Evolutionary conservation across 768 basidiomycete genomes (phyloP).

Genomic region (Termitomyces sp.): DNA sequence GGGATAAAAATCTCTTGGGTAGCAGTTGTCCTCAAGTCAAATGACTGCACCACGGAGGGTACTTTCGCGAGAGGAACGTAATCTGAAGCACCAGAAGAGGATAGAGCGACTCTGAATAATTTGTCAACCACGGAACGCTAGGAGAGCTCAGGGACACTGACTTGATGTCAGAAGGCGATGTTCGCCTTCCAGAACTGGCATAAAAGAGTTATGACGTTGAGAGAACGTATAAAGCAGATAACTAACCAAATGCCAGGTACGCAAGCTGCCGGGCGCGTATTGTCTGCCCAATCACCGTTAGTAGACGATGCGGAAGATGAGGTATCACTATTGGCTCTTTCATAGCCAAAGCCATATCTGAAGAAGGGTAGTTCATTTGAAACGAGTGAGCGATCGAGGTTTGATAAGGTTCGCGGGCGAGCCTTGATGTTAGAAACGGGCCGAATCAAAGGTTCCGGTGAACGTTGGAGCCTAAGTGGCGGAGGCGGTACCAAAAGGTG

Average conservation of each 20-base stretch:
- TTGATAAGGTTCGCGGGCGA: not conserved
- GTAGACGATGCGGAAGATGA: slow-evolving; percentile 6
- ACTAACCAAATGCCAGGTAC: slow-evolving; percentile 7
- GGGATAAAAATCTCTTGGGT: not conserved
- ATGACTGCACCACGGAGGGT: not conserved
- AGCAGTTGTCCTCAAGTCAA: not conserved
- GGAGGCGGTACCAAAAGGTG: not conserved
- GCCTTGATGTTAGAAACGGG: not conserved
- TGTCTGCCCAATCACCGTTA: not conserved
- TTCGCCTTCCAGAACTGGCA: not conserved
- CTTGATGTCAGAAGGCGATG: not conserved
- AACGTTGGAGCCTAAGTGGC: not conserved
- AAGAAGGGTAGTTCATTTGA: not conserved
- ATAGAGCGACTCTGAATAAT: not conserved
- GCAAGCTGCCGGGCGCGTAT: not conserved
- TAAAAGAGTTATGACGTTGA: not conserved
- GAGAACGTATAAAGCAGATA: not conserved
- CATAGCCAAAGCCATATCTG: not conserved
- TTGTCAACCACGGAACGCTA: not conserved
- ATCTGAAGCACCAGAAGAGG: not conserved
- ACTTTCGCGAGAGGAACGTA: not conserved
- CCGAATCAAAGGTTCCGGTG: not conserved
- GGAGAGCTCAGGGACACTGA: not conserved
- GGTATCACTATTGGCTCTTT: not conserved
- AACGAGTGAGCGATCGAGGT: not conserved